Evolutionary conservation across 305 asterid species (phyloP).

Genomic region (Plantago coronopus): DNA sequence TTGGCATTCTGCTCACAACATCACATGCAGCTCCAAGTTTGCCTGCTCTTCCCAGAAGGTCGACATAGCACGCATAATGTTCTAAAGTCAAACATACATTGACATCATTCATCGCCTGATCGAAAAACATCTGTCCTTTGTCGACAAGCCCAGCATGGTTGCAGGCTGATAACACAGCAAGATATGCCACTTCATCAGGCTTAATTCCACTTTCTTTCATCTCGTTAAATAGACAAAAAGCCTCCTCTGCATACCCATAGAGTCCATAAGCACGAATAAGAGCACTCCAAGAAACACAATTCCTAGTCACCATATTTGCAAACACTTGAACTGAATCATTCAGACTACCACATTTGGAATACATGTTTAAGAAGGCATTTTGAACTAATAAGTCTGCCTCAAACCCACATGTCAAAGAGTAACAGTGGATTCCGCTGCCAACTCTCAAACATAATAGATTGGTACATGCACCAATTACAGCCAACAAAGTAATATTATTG

Average conservation of each 20-base stretch:
- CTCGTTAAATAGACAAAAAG: conserved; percentile 41
- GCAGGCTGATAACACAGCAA: conserved; percentile 51
- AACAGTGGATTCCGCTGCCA: conserved; percentile 44
- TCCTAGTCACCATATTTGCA: conserved; percentile 39
- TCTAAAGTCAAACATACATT: conserved; percentile 34
- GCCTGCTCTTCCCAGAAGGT: conserved; percentile 77
- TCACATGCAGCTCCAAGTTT: conserved; percentile 49
- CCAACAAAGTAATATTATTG: conserved; percentile 50
- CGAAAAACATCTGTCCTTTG: conserved; percentile 44
- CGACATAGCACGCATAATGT: conserved; percentile 65
- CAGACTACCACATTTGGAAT: conserved; percentile 64
- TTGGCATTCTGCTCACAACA: conserved; percentile 39
- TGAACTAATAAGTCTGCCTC: conserved; percentile 34
- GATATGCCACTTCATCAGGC: conserved; percentile 47
- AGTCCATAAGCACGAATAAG: conserved; percentile 54
- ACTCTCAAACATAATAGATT: conserved; percentile 35
- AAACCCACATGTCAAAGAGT: conserved; percentile 45
- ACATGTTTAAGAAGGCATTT: conserved; percentile 61
- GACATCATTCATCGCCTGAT: conserved; percentile 31
- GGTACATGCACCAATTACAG: conserved; percentile 49
- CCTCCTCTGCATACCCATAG: conserved; percentile 49
- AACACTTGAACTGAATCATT: conserved; percentile 46
- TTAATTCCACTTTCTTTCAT: conserved; percentile 44
- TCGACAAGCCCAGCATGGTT: conserved; percentile 56
- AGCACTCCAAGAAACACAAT: conserved; percentile 64